phyloP scores from a whole-genome alignment of 2,329 filamentous ascomycete genomes.

The Mollisia scopiformis region DNA sequence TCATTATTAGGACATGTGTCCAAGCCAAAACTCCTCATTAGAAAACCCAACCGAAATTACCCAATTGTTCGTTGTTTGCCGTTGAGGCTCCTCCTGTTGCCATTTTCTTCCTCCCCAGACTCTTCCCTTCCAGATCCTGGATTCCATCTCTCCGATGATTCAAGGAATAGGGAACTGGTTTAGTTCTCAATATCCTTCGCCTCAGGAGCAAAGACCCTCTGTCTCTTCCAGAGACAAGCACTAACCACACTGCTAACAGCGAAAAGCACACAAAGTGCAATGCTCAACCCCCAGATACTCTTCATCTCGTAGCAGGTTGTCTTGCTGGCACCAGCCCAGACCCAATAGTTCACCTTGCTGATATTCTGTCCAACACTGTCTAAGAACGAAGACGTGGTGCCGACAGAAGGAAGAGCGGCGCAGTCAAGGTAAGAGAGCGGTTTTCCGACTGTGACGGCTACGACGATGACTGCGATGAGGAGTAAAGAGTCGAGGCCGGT shows the following conservation, averaged over 20 bases:
- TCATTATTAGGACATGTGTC: slow-evolving; percentile 24
- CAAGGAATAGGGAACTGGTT: not conserved
- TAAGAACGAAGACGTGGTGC: slow-evolving; percentile 48
- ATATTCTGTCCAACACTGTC: slow-evolving; percentile 46
- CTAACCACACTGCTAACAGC: slow-evolving; percentile 62
- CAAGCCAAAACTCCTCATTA: slow-evolving; percentile 16
- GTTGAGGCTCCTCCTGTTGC: slow-evolving; percentile 13
- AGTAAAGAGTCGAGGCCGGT: slow-evolving; percentile 68
- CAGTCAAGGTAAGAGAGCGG: slow-evolving; percentile 82
- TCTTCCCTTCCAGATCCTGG: not conserved
- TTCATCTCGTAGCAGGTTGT: slow-evolving; percentile 82
- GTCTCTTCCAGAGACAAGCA: slow-evolving; percentile 57
- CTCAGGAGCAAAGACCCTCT: slow-evolving; percentile 13
- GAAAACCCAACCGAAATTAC: slow-evolving; percentile 20
- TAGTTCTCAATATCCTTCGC: slow-evolving; percentile 29
- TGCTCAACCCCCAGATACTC: slow-evolving; percentile 83
- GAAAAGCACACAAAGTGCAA: slow-evolving; percentile 76
- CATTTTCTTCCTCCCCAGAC: not conserved
- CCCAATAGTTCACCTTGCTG: slow-evolving; percentile 46
- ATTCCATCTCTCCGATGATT: not conserved
- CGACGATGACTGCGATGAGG: slow-evolving; percentile 76
- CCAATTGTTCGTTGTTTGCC: slow-evolving; percentile 8
- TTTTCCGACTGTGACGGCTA: slow-evolving; percentile 77
- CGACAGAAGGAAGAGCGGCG: slow-evolving; percentile 48
- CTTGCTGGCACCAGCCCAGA: slow-evolving; percentile 55